Base-by-base conservation (phyloP, 2,329 filamentous ascomycete species). In the Aaosphaeria arxii region DNA sequence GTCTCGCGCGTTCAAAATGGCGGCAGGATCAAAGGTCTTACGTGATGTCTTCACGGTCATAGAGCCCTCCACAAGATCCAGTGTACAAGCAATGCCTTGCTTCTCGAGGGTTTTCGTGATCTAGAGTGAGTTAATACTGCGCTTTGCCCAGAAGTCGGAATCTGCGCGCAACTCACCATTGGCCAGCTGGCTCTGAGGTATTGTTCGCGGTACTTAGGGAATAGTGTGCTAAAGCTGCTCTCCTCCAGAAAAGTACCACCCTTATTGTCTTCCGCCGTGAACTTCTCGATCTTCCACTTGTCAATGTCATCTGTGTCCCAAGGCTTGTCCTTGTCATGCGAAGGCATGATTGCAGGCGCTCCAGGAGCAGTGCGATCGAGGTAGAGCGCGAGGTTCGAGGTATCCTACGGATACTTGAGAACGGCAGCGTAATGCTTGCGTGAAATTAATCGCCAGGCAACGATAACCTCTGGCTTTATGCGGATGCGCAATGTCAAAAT, bases 1-100 rank as follows among this genome's bases (percentile, higher is more conserved):
- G 69, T 99, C 94, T 56, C 94, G 84, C 11, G 92, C 91, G 59
- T 96, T 96, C 47, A 99, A 80, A 49, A 99, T 95, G 4, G 91
- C 83, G 5, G 91, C 91, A 6, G 94, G 94, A 66, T 99, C 94
- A 69, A 80, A 95, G 3, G 91, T 95, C 71, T 91, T 91, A 62
- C 88, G 80, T 6, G 92, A 97, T 28, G 94, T 97, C 74, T 92
- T 95, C 56, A 97, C 92, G 0, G 88, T 91, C 92, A 97, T 97
- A 68, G 85, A 90, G 66, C 94, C 94, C 70, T 97, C 91, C 4
- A 97, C 88, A 69, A 99, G 79, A 76, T 99, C 92, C 29, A 99
- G 83, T 6, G 88, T 91, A 67, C 92, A 96, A 40, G 88, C 89
- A 42, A 99, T 90, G 56, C 91, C 91, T 48, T 82, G 78, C 72